Percentiles rank a stretch among this genome's conserved stretches.
Conservation (phyloP, 352 stramenopile species). For the Phytophthora capsici region DNA sequence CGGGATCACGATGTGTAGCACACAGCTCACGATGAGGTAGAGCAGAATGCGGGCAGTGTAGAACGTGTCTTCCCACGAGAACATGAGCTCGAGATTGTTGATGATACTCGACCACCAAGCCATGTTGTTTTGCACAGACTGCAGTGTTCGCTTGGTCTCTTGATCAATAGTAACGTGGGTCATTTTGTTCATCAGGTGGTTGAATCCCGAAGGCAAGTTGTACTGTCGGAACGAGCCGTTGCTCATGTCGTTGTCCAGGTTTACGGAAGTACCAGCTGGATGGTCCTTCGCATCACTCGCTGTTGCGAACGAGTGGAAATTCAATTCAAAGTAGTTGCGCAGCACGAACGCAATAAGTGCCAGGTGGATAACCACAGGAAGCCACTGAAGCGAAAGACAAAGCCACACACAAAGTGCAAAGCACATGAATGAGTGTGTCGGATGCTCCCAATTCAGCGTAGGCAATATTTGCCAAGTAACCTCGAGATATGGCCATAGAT, state of each 20-base stretch:
- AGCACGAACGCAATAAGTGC: constrained; percentile 82
- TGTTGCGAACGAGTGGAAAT: constrained; percentile 77
- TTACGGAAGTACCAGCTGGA: constrained; percentile 13
- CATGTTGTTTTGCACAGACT: constrained; percentile 91
- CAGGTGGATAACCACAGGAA: constrained; percentile 81
- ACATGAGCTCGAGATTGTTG: constrained; percentile 87
- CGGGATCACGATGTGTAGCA: constrained; percentile 84
- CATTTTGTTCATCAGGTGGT: constrained; percentile 92
- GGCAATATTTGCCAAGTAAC: constrained; percentile 84
- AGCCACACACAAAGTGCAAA: constrained; percentile 87
- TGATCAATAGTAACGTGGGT: constrained; percentile 86
- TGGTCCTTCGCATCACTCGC: constrained; percentile 58
- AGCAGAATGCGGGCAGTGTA: constrained; percentile 84
- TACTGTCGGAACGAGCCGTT: constrained; percentile 77
- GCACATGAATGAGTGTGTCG: constrained; percentile 86
- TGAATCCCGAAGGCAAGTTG: constrained; percentile 83
- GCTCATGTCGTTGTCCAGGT: constrained; percentile 41
- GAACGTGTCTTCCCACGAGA: constrained; percentile 89
- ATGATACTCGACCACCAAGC: constrained; percentile 88
- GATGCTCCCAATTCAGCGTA: constrained; percentile 87
- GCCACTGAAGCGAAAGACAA: constrained; percentile 83
- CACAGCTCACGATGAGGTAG: constrained; percentile 84
- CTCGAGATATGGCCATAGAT: constrained; percentile 86
- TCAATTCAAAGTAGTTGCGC: constrained; percentile 87
- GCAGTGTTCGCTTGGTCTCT: constrained; percentile 83